Conservation (phyloP, 352 stramenopile species). For the Saprolegnia diclina region DNA sequence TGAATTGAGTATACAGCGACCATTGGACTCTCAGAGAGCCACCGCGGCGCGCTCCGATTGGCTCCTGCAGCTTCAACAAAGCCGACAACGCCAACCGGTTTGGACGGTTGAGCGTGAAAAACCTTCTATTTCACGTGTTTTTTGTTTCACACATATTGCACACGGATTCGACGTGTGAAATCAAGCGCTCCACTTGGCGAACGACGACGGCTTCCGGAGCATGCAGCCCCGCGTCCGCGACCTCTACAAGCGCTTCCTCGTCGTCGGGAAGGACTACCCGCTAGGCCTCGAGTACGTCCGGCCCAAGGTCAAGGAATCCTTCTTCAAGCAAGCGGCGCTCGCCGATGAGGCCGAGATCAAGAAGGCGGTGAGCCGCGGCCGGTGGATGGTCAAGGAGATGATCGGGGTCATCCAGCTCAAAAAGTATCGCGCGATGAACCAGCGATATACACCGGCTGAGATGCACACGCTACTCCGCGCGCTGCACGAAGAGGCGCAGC, state of each 20-base stretch:
- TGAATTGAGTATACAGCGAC: neutral
- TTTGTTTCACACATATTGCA: no score
- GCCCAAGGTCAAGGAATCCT: slow-evolving; percentile 85
- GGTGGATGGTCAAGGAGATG: slow-evolving; percentile 94
- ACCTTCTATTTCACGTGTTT: no score
- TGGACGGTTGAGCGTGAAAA: no score
- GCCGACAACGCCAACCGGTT: no score
- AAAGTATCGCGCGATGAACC: slow-evolving; percentile 95
- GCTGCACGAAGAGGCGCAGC: slow-evolving; percentile 14
- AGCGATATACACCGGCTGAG: slow-evolving; percentile 83
- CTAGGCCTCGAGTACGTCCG: slow-evolving; percentile 88
- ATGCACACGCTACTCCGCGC: slow-evolving; percentile 53
- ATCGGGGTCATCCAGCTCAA: slow-evolving; percentile 96
- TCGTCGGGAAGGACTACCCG: slow-evolving; percentile 93
- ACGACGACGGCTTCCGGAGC: neutral
- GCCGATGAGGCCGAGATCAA: slow-evolving; percentile 72
- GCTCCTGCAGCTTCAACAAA: no score
- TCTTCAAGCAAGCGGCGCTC: slow-evolving; percentile 83
- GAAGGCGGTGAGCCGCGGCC: slow-evolving; percentile 88
- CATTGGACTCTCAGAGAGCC: no score
- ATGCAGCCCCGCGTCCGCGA: slow-evolving; percentile 94
- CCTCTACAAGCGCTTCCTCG: slow-evolving; percentile 93
- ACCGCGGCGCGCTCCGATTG: no score
- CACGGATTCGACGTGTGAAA: no score
- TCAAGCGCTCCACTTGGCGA: neutral